Evolutionary conservation across 2,329 filamentous ascomycete genomes (phyloP), one percentile per base, ranked within the genome.

Genomic region (Aotearoamyces nothofagi): DNA sequence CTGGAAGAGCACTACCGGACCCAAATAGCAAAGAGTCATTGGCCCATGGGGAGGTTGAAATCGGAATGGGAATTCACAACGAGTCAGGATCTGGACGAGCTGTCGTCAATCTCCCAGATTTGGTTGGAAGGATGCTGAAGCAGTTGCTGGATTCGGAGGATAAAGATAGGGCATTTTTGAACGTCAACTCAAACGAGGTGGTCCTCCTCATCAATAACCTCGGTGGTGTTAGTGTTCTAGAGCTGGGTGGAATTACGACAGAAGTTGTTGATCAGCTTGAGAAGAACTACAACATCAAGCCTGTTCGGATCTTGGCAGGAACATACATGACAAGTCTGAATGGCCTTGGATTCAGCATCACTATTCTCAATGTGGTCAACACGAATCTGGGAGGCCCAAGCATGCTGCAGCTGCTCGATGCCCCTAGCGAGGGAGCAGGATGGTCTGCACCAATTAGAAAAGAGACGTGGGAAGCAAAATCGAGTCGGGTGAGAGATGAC

Each of bases 11-110:
- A 2, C 47, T 59, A 5, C 52, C 57, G 0, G 66, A 70, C 38
- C 47, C 53, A 9, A 62, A 61, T 24, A 60, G 59, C 8, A 67
- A 71, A 14, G 71, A 73, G 15, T 50, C 42, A 23, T 53, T 87
- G 33, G 61, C 55, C 26, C 52, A 41, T 3, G 64, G 58, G 22
- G 66, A 74, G 46, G 65, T 73, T 15, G 70, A 76, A 50, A 55
- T 76, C 38, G 76, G 76, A 2, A 80, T 80, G 75, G 76, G 76
- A 6, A 79, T 79, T 39, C 74, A 79, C 48, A 78, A 78, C 39
- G 69, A 73, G 43, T 58, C 66, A 12, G 66, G 66, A 19, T 68
- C 60, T 23, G 61, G 58, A 37, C 55, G 61, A 22, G 52, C 61
- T 12, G 58, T 58, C 35, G 55, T 59, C n/a, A 50, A 55, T 9